phyloP scores from a whole-genome alignment of 305 asterid species.

The Fraxinus xanthoxyloides region DNA sequence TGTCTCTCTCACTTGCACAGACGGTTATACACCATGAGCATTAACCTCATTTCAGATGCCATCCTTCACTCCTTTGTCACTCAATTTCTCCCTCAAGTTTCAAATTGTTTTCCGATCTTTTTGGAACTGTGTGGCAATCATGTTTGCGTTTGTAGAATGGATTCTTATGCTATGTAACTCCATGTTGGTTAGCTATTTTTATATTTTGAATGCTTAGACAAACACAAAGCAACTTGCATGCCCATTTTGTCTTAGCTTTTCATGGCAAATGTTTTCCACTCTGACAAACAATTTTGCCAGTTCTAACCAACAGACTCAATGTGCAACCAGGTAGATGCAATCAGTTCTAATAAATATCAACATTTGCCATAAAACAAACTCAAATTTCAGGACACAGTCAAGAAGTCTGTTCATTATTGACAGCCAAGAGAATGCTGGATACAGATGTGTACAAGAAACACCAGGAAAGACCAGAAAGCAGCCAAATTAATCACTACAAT shows the following conservation, averaged over 20 bases:
- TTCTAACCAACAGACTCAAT: not conserved
- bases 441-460: not conserved
- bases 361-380: not conserved
- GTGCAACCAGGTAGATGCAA: not conserved
- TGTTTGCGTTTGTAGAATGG: not conserved
- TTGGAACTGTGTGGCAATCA: not conserved
- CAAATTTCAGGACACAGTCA: not conserved
- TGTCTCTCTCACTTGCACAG: not conserved
- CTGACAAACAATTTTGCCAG: not conserved
- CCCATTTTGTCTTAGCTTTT: not conserved
- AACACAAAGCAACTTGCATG: not conserved
- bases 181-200: too few species aligned
- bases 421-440: not conserved
- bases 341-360: not conserved
- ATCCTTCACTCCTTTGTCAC: not conserved
- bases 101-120: not conserved
- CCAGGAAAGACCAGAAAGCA: not conserved
- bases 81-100: not conserved
- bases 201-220: not conserved
- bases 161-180: not conserved
- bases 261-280: not conserved
- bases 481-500: conserved; percentile 17
- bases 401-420: not conserved
- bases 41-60: not conserved
- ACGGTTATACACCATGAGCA: not conserved